Conservation (phyloP, 208 protist genomes). For the Endotrypanum monterogeii region DNA sequence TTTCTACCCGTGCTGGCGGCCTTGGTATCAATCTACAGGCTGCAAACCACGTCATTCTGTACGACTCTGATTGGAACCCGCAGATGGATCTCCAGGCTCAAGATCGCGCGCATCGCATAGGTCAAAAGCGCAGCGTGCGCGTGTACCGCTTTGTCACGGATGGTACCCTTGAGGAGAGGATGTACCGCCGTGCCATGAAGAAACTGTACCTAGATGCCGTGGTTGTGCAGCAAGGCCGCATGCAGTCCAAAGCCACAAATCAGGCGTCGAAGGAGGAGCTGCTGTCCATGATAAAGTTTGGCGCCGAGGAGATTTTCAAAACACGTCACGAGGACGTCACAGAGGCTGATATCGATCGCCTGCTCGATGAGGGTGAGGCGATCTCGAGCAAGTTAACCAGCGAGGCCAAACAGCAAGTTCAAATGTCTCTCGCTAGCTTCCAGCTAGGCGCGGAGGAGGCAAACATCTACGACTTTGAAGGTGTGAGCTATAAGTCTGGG, state of each 20-base stretch:
- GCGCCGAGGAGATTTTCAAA: conserved; percentile 98
- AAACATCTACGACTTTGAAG: conserved; percentile 97
- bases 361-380: conserved; percentile 92
- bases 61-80: conserved; percentile 99
- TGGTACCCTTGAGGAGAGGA: conserved; percentile 97
- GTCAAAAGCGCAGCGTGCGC: conserved; percentile 96
- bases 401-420: conserved; percentile 83
- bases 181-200: conserved; percentile 97
- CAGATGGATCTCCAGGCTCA: conserved; percentile 99
- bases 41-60: conserved; percentile 98
- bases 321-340: conserved; percentile 88
- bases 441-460: conserved; percentile 90
- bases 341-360: conserved; percentile 98
- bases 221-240: conserved; percentile 97
- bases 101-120: conserved; percentile 98
- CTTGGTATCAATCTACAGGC: conserved; percentile 99
- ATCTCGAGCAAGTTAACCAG: conserved; percentile 81
- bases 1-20: conserved; percentile 98
- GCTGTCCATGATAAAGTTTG: conserved; percentile 97
- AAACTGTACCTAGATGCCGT: conserved; percentile 98
- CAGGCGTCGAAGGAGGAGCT: conserved; percentile 94
- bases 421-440: conserved; percentile 94
- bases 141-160: conserved; percentile 98
- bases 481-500: conserved; percentile 88
- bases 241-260: conserved; percentile 52